These are phyloP conservation scores for Candida tammaniensis DNA, from an alignment of 805 yeast species.

Conservation along the genomic window DNA sequence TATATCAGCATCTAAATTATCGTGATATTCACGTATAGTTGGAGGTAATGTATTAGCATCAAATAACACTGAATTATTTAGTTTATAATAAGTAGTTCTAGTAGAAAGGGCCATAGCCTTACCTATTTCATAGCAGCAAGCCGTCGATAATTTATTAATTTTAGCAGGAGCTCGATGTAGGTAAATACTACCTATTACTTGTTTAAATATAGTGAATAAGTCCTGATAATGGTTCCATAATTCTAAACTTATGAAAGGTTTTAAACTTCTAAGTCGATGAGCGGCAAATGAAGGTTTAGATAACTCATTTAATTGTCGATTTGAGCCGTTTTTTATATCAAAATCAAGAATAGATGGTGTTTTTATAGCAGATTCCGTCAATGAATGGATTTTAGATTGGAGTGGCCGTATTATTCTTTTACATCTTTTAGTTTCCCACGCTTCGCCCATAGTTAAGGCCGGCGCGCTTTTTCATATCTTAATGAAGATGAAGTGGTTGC, in stretches of 20 bases:
- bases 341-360: slow-evolving; percentile 17
- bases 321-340: not conserved
- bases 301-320: not conserved
- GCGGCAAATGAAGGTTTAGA: slow-evolving; percentile 16
- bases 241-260: slow-evolving; percentile 26
- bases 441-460: slow-evolving; percentile 6
- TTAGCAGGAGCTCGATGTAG: not conserved
- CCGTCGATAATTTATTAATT: slow-evolving; percentile 11
- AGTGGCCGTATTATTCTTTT: slow-evolving; percentile 37
- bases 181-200: slow-evolving; percentile 17
- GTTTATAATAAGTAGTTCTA: slow-evolving; percentile 30
- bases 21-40: slow-evolving; percentile 19
- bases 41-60: slow-evolving; percentile 25
- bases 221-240: slow-evolving; percentile 28
- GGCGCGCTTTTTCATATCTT: not conserved
- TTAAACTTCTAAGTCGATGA: slow-evolving; percentile 23
- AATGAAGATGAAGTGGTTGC: not conserved
- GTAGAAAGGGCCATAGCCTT: slow-evolving; percentile 32
- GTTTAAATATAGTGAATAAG: slow-evolving; percentile 28
- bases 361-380: slow-evolving; percentile 26
- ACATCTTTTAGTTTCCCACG: slow-evolving; percentile 21
- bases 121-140: slow-evolving; percentile 24
- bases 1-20: slow-evolving; percentile 29
- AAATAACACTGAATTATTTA: slow-evolving; percentile 27
- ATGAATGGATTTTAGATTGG: slow-evolving; percentile 31